Base-by-base conservation (phyloP, 768 basidiomycete genomes). In the Panaeolus cyanescens region DNA sequence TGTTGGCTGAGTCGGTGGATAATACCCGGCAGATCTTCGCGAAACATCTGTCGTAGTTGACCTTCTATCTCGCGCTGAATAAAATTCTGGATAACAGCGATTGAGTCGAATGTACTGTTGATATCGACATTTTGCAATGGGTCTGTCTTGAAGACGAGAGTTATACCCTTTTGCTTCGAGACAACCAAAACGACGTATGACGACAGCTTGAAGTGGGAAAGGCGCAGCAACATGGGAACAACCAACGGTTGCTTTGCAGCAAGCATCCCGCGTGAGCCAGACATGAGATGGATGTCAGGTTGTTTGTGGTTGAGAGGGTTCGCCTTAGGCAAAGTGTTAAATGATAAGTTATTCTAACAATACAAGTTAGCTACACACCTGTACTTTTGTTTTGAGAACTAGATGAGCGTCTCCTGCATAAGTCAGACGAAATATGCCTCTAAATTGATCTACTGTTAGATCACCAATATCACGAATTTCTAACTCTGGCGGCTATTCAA, bases 81-180 rank as follows among this genome's bases (percentile, higher is more conserved):
- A 74, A 96, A 99, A 59, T 95, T 95, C 72, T 98, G 93, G 55
- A 99, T 97, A 65, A 98, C 96, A 50, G 93, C 94, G 64, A 99
- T 96, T 3, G 93, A 95, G 75, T 99, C 97, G 69, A 99, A 99
- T 2, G 96, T 98, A 73, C 91, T 92, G 75, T 92, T 95, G 72
- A 99, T 99, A 71, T 99, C 93, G 57, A 99, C 95, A 65, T 94
- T 93, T 76, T 99, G 95, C 36, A 99, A 84, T 1, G 97, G 97
- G 75, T 99, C 97, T 33, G 97, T 99, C 79, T 99, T 99, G 87
- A 99, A 99, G 25, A 99, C 97, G 57, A 99, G 87, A 0, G 97
- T 99, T 71, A 99, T 98, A 40, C 97, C 97, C 71, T 98, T 98
- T 72, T 95, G 93, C 66, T 93, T 92, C 25, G 96, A 98, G 60